A percentile compares a stretch with the other conserved stretches of the same genome.
phyloP scores from a whole-genome alignment of 1,284 basidiomycete species.

The Chalciporus sp. region DNA sequence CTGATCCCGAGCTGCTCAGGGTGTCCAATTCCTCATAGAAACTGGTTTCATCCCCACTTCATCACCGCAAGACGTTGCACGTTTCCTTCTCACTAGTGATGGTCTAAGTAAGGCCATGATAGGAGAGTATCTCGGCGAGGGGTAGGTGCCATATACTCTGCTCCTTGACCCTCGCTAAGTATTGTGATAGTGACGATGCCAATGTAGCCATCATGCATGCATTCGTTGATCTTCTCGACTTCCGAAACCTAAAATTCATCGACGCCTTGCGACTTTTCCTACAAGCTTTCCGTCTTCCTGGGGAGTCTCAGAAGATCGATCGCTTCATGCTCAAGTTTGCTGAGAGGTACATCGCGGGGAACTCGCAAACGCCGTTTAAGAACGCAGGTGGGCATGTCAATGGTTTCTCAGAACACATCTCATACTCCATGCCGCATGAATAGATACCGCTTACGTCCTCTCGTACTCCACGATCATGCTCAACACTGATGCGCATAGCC shows the following conservation, averaged over 20 bases:
- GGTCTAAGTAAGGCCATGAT: slow-evolving; percentile 96
- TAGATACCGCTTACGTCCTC: slow-evolving; percentile 91
- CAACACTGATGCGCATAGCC: slow-evolving; percentile 95
- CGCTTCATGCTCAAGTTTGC: slow-evolving; percentile 99
- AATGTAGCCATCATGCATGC: slow-evolving; percentile 95
- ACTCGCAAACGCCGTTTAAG: slow-evolving; percentile 80
- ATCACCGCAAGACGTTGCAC: slow-evolving; percentile 81
- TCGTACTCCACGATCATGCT: slow-evolving; percentile 94
- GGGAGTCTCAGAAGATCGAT: slow-evolving; percentile 97
- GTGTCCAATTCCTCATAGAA: slow-evolving; percentile 88
- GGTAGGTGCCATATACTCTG: slow-evolving; percentile 50
- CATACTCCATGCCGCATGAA: not conserved
- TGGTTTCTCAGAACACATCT: slow-evolving; percentile 9
- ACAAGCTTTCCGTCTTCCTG: slow-evolving; percentile 93
- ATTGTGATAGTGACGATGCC: slow-evolving; percentile 67
- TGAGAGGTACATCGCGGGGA: slow-evolving; percentile 89
- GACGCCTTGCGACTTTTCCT: slow-evolving; percentile 87
- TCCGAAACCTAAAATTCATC: slow-evolving; percentile 79
- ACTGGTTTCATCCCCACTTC: slow-evolving; percentile 85
- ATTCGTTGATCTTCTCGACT: slow-evolving; percentile 90
- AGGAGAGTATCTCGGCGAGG: slow-evolving; percentile 97
- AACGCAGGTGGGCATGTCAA: slow-evolving; percentile 60
- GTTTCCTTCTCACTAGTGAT: slow-evolving; percentile 88
- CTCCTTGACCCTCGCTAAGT: slow-evolving; percentile 6
- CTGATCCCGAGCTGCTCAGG: slow-evolving; percentile 46